These are phyloP conservation scores for Antrodiella citrinella DNA, from an alignment of 768 basidiomycete genomes.

Conservation along the genomic window DNA sequence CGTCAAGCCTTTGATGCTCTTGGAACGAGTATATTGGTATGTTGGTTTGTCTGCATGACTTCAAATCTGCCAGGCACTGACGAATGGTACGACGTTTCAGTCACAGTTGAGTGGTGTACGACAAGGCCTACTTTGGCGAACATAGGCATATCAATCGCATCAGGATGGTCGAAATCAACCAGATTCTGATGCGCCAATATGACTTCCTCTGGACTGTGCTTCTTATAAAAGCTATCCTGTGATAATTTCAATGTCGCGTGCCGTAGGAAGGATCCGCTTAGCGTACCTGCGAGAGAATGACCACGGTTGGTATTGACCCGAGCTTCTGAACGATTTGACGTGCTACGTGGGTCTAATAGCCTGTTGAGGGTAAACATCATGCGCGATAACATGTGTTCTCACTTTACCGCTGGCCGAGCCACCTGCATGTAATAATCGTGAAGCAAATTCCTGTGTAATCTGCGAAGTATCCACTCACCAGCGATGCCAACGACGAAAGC, in stretches of 20 bases:
- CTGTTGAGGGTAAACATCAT: slow-evolving; percentile 3
- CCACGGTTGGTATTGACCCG: slow-evolving; percentile 80
- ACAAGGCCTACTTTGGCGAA: slow-evolving; percentile 60
- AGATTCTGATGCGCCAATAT: slow-evolving; percentile 74
- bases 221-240: slow-evolving; percentile 92
- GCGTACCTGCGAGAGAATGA: slow-evolving; percentile 81
- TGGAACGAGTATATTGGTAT: slow-evolving; percentile 94
- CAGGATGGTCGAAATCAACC: slow-evolving; percentile 87
- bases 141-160: slow-evolving; percentile 84
- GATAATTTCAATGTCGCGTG: background rate
- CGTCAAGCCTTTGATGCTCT: slow-evolving; percentile 73
- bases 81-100: background rate
- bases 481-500: slow-evolving; percentile 84
- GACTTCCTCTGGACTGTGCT: slow-evolving; percentile 70
- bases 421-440: slow-evolving; percentile 31
- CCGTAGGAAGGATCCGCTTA: background rate
- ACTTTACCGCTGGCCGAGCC: slow-evolving; percentile 89
- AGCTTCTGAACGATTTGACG: slow-evolving; percentile 71
- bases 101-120: slow-evolving; percentile 1
- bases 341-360: slow-evolving; percentile 71
- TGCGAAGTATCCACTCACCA: slow-evolving; percentile 47
- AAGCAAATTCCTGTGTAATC: background rate
- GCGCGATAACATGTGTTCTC: slow-evolving; percentile 9
- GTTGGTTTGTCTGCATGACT: slow-evolving; percentile 73
- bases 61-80: slow-evolving; percentile 82